A percentile compares a stretch with the other conserved stretches of the same genome.
Conservation (phyloP, 2,329 filamentous ascomycete genomes). For the Alternaria arborescens region DNA sequence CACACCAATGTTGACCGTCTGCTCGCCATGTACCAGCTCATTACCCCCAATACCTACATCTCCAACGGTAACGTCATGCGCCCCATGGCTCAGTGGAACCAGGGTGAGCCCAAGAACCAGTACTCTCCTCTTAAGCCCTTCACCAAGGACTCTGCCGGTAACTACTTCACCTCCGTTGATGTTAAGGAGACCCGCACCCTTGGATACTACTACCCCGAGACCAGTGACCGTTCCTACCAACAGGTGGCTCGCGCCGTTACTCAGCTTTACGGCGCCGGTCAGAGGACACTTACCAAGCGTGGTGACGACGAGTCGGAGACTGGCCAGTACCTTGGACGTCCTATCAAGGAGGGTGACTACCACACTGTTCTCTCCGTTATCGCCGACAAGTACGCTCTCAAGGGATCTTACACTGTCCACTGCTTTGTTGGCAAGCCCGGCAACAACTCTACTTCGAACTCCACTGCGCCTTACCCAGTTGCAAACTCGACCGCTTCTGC, state of each 20-base stretch:
- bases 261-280: constrained; percentile 52
- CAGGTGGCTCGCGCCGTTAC: constrained; percentile 40
- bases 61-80: constrained; percentile 52
- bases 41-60: constrained; percentile 76
- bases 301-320: constrained; percentile 13
- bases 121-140: constrained; percentile 57
- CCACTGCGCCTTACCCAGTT: constrained; percentile 26
- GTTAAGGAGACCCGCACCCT: constrained; percentile 54
- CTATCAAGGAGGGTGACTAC: constrained; percentile 47
- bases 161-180: constrained; percentile 56
- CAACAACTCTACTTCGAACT: constrained; percentile 36
- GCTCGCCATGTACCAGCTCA: constrained; percentile 80
- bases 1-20: constrained; percentile 51
- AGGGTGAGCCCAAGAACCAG: constrained; percentile 58
- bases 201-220: constrained; percentile 51
- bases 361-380: constrained; percentile 44
- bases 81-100: constrained; percentile 53
- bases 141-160: constrained; percentile 46
- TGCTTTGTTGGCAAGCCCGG: constrained; percentile 46
- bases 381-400: constrained; percentile 46
- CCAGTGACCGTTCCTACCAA: constrained; percentile 29
- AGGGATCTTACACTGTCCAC: constrained; percentile 49
- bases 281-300: constrained; percentile 43
- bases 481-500: constrained; percentile 29
- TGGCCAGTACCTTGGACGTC: constrained; percentile 44